Evolutionary conservation across 768 basidiomycete species (phyloP).

Genomic region (Boletus vermiculosoides): DNA sequence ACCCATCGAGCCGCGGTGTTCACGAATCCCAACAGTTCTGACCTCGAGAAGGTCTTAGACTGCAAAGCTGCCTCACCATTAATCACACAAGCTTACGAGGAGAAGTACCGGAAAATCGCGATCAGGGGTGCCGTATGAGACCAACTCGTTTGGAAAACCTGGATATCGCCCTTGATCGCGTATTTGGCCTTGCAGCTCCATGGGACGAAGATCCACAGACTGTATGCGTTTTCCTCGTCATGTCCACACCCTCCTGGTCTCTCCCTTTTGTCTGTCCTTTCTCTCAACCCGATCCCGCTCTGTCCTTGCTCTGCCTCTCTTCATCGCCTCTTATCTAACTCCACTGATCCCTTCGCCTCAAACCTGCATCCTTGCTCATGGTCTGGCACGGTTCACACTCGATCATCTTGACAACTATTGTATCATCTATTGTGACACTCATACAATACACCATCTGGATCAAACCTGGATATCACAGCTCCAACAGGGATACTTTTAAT

Average conservation of each 20-base stretch:
- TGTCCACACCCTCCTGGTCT: constrained; percentile 9
- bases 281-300: constrained; percentile 7
- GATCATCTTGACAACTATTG: neutral
- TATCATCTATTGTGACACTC: constrained; percentile 7
- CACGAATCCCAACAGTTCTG: constrained; percentile 59
- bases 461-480: neutral
- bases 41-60: constrained; percentile 65
- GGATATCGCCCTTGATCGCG: constrained; percentile 3
- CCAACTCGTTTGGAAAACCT: constrained; percentile 1
- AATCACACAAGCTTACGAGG: constrained; percentile 66
- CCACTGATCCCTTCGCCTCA: constrained; percentile 3
- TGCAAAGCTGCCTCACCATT: constrained; percentile 60
- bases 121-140: constrained; percentile 89
- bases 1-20: constrained; percentile 68
- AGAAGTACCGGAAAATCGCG: constrained; percentile 81
- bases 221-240: constrained; percentile 13
- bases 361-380: constrained; percentile 5
- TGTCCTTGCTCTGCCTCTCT: constrained; percentile 11
- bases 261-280: constrained; percentile 14
- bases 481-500: neutral
- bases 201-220: constrained; percentile 15
- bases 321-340: constrained; percentile 11
- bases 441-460: constrained; percentile 1
- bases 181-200: constrained; percentile 7
- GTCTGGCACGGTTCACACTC: neutral